A percentile compares a stretch with the other conserved stretches of the same genome.
These are phyloP conservation scores for Stephania yunnanensis DNA, from an alignment of 164 flowering plant genomes.

Conservation along the genomic window DNA sequence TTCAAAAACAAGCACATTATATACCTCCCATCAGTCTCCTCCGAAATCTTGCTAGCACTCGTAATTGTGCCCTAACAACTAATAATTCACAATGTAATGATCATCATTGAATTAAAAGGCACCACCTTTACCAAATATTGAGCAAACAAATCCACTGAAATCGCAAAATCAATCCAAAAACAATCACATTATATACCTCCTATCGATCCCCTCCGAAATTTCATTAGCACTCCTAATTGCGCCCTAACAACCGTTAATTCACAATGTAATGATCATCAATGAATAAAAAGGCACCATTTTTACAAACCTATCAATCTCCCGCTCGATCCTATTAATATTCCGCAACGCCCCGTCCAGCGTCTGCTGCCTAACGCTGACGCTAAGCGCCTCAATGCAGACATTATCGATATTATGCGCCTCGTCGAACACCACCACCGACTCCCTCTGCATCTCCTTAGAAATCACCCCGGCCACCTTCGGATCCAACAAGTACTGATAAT, in stretches of 20 bases:
- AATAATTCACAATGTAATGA: not conserved
- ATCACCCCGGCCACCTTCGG: constrained; percentile 97
- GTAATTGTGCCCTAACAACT: not conserved
- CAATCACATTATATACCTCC: no score
- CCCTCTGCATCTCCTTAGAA: constrained; percentile 92
- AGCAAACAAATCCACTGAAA: no score
- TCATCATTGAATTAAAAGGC: not conserved
- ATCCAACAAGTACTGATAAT: constrained; percentile 97
- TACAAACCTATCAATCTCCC: constrained; percentile 80
- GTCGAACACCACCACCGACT: constrained; percentile 96
- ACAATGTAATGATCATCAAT: not conserved
- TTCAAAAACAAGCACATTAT: no score
- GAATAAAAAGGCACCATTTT: not conserved
- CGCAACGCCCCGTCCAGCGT: constrained; percentile 92
- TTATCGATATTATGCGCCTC: constrained; percentile 99
- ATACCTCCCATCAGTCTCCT: no score
- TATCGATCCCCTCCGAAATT: no score
- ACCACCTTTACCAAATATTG: not conserved
- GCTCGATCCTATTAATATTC: constrained; percentile 68
- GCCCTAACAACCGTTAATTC: not conserved
- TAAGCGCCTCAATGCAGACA: constrained; percentile 98
- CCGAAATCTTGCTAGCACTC: no score
- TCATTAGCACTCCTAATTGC: no score
- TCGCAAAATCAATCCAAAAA: no score
- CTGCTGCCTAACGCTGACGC: constrained; percentile 86